Evolutionary conservation across 345 rosid species (phyloP).

Genomic region (Salix dunnii): DNA sequence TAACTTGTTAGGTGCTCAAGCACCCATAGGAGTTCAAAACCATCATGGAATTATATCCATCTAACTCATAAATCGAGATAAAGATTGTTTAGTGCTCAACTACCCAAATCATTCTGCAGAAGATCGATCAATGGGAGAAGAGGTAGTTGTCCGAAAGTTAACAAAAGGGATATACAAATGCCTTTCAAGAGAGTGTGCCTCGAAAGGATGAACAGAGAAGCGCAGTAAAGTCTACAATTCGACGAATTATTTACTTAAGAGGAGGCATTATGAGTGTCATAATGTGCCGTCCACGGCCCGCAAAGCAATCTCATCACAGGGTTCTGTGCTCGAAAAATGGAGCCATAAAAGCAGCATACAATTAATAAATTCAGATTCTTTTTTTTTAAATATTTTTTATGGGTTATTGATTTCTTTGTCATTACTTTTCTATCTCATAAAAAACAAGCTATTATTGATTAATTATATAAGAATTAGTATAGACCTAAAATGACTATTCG

Average conservation of each 20-base stretch:
- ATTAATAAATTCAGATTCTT: no score
- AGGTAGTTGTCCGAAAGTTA: not conserved
- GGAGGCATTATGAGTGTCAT: not conserved
- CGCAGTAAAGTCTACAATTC: not conserved
- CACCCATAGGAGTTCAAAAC: not conserved
- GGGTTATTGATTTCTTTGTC: no score
- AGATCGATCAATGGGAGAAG: not conserved
- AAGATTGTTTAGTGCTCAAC: not conserved
- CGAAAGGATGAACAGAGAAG: conserved; percentile 1
- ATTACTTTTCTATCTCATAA: no score
- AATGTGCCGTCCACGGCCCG: conserved; percentile 29
- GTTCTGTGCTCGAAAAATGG: not conserved
- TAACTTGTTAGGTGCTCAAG: not conserved
- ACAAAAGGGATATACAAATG: not conserved
- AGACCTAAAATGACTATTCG: not conserved
- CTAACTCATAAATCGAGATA: not conserved
- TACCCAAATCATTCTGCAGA: not conserved
- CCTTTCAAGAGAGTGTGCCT: not conserved
- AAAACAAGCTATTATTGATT: no score
- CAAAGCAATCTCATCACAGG: not conserved
- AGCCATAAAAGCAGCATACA: no score
- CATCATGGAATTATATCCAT: not conserved
- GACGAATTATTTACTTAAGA: not conserved
- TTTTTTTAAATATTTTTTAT: no score
- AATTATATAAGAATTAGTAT: no score